These are phyloP conservation scores for Hypoxylon sp. DNA, from an alignment of 2,329 filamentous ascomycete genomes.

Conservation along the genomic window DNA sequence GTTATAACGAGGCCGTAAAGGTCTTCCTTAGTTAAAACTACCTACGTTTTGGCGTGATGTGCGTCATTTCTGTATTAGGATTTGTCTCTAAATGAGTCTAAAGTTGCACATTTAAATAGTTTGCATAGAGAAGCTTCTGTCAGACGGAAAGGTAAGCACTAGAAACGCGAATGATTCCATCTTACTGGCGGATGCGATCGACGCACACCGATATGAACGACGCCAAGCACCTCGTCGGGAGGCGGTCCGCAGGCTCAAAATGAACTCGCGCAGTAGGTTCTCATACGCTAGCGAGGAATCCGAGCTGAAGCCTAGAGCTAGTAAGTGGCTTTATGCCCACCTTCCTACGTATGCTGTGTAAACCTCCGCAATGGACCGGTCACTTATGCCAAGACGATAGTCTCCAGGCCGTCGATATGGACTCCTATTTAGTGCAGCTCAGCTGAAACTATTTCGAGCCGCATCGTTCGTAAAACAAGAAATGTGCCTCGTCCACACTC, in stretches of 20 bases:
- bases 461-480: conserved; percentile 7
- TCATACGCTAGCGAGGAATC: conserved; percentile 5
- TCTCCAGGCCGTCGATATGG: conserved; percentile 10
- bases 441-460: conserved; percentile 37
- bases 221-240: neutral
- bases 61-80: neutral
- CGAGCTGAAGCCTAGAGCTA: conserved; percentile 21
- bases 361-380: conserved; percentile 6
- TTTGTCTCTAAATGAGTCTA: neutral
- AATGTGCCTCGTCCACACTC: conserved; percentile 16
- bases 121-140: conserved; percentile 8
- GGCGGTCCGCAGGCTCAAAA: neutral
- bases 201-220: neutral
- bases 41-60: neutral
- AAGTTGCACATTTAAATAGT: neutral
- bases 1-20: neutral
- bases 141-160: neutral
- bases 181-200: neutral
- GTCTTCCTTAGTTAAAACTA: neutral
- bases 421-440: conserved; percentile 23
- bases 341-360: conserved; percentile 22
- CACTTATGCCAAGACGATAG: conserved; percentile 35
- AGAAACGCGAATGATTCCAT: neutral
- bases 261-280: neutral
- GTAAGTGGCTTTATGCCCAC: conserved; percentile 17